Percentiles rank a stretch among this genome's conserved stretches.
Conservation (phyloP, 106 monocot species). For the Amphibolis antarctica region DNA sequence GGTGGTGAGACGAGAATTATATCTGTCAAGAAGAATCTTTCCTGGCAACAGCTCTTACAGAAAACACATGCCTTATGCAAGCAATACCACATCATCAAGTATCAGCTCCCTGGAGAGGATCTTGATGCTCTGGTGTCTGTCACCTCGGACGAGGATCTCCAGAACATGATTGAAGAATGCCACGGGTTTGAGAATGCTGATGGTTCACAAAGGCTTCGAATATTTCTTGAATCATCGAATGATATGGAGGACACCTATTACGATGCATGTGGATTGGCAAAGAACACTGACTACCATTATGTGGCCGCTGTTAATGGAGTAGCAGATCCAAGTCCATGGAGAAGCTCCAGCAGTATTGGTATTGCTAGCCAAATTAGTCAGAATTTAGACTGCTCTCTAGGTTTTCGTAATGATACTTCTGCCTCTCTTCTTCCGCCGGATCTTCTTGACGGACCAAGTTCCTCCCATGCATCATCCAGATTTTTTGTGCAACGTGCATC, state of each 20-base stretch:
- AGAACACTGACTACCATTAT: constrained; percentile 51
- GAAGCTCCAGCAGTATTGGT: constrained; percentile 45
- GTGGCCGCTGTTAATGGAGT: constrained; percentile 81
- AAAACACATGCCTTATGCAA: constrained; percentile 58
- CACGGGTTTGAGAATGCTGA: constrained; percentile 43
- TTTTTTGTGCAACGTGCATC: constrained; percentile 2
- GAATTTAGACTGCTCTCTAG: constrained; percentile 33
- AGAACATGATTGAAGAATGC: constrained; percentile 95
- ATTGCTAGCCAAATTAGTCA: constrained; percentile 34
- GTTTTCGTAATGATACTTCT: constrained; percentile 26
- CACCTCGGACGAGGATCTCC: constrained; percentile 86
- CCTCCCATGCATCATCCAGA: constrained; percentile 9
- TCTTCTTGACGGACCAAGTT: constrained; percentile 10
- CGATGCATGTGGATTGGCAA: constrained; percentile 33
- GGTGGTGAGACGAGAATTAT: constrained; percentile 87
- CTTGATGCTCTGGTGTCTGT: constrained; percentile 92
- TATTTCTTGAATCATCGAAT: constrained; percentile 57
- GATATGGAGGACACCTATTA: constrained; percentile 41
- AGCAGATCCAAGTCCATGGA: constrained; percentile 35
- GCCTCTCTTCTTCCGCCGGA: constrained; percentile 18
- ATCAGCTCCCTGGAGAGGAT: constrained; percentile 93
- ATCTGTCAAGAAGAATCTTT: constrained; percentile 35
- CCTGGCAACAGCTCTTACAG: constrained; percentile 53
- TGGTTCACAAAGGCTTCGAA: constrained; percentile 50
- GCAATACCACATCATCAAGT: constrained; percentile 74